phyloP scores from a whole-genome alignment of 2,329 filamentous ascomycete genomes.

The Penicillium sp. region DNA sequence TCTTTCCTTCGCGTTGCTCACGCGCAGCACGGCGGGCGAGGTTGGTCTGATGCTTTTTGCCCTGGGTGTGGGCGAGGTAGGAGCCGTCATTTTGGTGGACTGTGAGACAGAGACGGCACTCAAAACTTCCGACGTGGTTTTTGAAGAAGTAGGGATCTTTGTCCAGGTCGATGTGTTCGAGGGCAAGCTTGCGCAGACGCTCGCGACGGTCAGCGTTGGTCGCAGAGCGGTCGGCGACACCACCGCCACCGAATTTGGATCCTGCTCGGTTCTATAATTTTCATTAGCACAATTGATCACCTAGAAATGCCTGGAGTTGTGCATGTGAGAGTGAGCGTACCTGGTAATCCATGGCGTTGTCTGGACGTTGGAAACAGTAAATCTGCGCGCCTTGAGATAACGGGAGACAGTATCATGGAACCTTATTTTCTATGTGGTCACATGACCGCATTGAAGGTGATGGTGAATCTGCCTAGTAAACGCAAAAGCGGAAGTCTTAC shows the following conservation, averaged over 20 bases:
- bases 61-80: slow-evolving; percentile 97
- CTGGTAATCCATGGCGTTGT: slow-evolving; percentile 11
- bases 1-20: slow-evolving; percentile 84
- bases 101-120: slow-evolving; percentile 93
- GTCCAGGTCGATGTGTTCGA: slow-evolving; percentile 98
- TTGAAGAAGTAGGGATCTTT: slow-evolving; percentile 99
- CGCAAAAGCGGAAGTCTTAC: no score
- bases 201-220: slow-evolving; percentile 97
- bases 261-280: slow-evolving; percentile 78
- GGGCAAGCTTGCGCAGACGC: slow-evolving; percentile 93
- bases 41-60: slow-evolving; percentile 98
- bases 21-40: slow-evolving; percentile 92
- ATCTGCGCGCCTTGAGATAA: slow-evolving; percentile 7
- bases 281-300: slow-evolving; percentile 7
- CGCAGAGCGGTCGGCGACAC: slow-evolving; percentile 88
- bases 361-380: slow-evolving; percentile 11
- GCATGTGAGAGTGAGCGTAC: not conserved
- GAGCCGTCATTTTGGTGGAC: slow-evolving; percentile 99
- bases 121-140: slow-evolving; percentile 97
- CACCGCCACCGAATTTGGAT: slow-evolving; percentile 96
- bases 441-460: not conserved
- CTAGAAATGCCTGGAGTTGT: not conserved
- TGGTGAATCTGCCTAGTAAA: not conserved
- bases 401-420: slow-evolving; percentile 1
- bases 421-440: not conserved